Evolutionary conservation across 148 eudicot genomes (phyloP).

Genomic region (Simmondsia chinensis): DNA sequence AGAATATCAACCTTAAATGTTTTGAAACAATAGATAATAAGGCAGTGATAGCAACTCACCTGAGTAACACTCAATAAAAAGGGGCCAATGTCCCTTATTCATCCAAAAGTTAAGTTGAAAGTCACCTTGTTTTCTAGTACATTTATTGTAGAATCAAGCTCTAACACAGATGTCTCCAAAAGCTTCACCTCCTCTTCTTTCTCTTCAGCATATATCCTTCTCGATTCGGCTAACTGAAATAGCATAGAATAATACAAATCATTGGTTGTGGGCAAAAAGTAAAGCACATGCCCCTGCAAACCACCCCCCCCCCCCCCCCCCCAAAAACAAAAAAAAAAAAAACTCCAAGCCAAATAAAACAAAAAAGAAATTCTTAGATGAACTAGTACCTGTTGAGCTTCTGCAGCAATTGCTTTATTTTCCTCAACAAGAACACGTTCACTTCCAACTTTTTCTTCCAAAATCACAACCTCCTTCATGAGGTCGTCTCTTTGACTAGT

Average conservation of each 20-base stretch:
- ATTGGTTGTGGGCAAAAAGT: not conserved
- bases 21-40: no score
- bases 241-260: not conserved
- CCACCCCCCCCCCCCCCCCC: no score
- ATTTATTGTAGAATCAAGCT: constrained; percentile 71
- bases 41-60: no score
- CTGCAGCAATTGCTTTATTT: constrained; percentile 63
- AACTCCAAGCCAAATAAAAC: no score
- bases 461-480: constrained; percentile 22
- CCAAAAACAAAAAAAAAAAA: not conserved
- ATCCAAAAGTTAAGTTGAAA: not conserved
- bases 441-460: constrained; percentile 70
- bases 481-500: constrained; percentile 47
- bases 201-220: constrained; percentile 58
- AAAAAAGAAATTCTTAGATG: not conserved
- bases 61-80: no score
- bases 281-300: no score
- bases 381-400: constrained; percentile 63
- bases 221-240: constrained; percentile 54
- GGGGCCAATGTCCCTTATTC: no score
- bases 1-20: constrained; percentile 63
- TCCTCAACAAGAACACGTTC: constrained; percentile 71
- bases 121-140: constrained; percentile 78
- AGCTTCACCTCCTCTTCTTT: constrained; percentile 92
- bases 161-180: constrained; percentile 80